Percentiles rank a stretch among this genome's conserved stretches.
Conservation (phyloP, 1,139 yeast species). For the Geotrichum carabidarum region DNA sequence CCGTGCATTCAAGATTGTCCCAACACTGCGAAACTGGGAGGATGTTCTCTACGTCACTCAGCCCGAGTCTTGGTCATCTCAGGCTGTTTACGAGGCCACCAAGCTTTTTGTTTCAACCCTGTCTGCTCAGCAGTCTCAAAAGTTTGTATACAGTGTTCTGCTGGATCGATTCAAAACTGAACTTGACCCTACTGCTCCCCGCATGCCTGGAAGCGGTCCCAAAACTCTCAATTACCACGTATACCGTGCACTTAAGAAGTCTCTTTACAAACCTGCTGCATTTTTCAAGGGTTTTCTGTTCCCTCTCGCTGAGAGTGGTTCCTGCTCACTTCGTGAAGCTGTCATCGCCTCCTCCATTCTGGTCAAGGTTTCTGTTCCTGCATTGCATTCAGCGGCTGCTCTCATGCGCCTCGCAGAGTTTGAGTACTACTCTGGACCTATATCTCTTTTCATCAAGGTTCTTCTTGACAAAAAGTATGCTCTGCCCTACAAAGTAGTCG, state of each 20-base stretch:
- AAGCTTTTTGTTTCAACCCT: conserved; percentile 87
- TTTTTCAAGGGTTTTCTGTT: conserved; percentile 93
- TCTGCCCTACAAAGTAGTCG: conserved; percentile 91
- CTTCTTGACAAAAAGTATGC: conserved; percentile 93
- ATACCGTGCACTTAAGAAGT: conserved; percentile 84
- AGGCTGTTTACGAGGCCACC: conserved; percentile 91
- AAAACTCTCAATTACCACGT: conserved; percentile 71
- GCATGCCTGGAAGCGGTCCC: conserved; percentile 15
- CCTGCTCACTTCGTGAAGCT: conserved; percentile 86
- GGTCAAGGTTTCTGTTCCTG: conserved; percentile 86
- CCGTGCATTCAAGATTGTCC: conserved; percentile 88
- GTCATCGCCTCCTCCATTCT: conserved; percentile 91
- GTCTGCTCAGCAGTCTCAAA: conserved; percentile 82
- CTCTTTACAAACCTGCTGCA: conserved; percentile 94
- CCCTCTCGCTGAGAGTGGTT: conserved; percentile 64
- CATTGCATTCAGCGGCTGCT: conserved; percentile 93
- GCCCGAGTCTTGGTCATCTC: conserved; percentile 95
- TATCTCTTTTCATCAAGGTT: conserved; percentile 83
- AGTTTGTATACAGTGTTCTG: conserved; percentile 67
- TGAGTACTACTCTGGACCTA: conserved; percentile 74
- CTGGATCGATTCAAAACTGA: conserved; percentile 80
- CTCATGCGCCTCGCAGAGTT: conserved; percentile 75
- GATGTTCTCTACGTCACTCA: conserved; percentile 88
- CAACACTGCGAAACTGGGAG: conserved; percentile 90
- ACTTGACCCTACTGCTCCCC: conserved; percentile 55